Conservation (phyloP, 2,329 filamentous ascomycete species). For the Amauroascus niger region DNA sequence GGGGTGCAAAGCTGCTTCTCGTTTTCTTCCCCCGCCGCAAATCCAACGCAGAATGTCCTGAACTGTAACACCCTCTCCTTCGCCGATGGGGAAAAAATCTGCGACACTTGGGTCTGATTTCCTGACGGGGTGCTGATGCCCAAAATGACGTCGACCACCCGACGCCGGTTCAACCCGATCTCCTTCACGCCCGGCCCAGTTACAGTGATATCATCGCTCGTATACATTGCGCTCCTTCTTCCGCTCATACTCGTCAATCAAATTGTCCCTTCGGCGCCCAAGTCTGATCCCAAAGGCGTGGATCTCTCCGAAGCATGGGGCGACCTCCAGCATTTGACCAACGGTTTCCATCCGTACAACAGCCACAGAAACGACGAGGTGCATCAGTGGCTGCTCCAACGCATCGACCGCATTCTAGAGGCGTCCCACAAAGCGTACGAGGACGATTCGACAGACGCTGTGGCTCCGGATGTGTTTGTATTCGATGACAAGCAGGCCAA, state of each 20-base stretch:
- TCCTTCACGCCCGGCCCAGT: slow-evolving; percentile 74
- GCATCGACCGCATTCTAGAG: slow-evolving; percentile 60
- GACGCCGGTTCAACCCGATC: slow-evolving; percentile 40
- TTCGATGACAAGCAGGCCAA: slow-evolving; percentile 76
- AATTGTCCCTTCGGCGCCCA: slow-evolving; percentile 59
- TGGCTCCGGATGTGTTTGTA: slow-evolving; percentile 43
- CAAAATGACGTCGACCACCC: slow-evolving; percentile 27
- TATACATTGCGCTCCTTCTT: slow-evolving; percentile 70
- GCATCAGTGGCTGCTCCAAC: slow-evolving; percentile 61
- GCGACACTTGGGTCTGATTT: not conserved
- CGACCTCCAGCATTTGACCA: slow-evolving; percentile 67
- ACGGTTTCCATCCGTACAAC: slow-evolving; percentile 78
- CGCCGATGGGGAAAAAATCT: slow-evolving; percentile 3
- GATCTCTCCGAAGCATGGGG: slow-evolving; percentile 80
- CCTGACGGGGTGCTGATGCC: not conserved
- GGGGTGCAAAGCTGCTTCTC: too few species aligned
- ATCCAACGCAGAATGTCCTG: too few species aligned
- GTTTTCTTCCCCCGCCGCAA: not conserved
- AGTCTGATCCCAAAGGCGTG: slow-evolving; percentile 51
- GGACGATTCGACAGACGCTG: slow-evolving; percentile 17
- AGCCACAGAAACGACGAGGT: slow-evolving; percentile 72
- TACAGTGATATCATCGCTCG: slow-evolving; percentile 62
- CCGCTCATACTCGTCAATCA: slow-evolving; percentile 65
- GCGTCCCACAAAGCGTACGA: slow-evolving; percentile 32
- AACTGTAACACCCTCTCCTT: not conserved